These are phyloP conservation scores for Colletotrichum sp. DNA, from an alignment of 2,329 filamentous ascomycete genomes.

Conservation along the genomic window DNA sequence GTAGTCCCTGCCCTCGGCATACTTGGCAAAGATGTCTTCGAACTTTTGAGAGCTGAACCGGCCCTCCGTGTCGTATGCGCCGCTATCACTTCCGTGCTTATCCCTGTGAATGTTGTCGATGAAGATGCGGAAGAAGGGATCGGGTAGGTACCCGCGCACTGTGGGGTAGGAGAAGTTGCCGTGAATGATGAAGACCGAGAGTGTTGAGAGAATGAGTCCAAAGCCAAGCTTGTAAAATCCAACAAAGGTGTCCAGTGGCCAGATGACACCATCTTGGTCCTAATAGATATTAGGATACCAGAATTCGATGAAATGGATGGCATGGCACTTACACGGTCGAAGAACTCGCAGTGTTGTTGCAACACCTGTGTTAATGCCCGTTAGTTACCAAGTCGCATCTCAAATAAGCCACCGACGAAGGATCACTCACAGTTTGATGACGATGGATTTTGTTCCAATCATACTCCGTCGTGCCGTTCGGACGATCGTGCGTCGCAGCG, in stretches of 20 bases:
- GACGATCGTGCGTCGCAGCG: slow-evolving; percentile 36
- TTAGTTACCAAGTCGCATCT: neutral
- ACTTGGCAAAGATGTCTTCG: slow-evolving; percentile 56
- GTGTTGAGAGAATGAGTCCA: slow-evolving; percentile 40
- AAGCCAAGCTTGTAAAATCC: slow-evolving; percentile 46
- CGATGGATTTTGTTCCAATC: slow-evolving; percentile 33
- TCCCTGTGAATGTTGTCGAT: slow-evolving; percentile 43
- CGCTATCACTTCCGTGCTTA: slow-evolving; percentile 52
- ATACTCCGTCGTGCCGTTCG: slow-evolving; percentile 36
- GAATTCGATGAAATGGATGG: accelerated
- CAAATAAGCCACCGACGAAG: accelerated
- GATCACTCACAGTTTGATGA: slow-evolving; percentile 31
- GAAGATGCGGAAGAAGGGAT: slow-evolving; percentile 42
- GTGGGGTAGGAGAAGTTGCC: slow-evolving; percentile 51
- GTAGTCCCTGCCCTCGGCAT: slow-evolving; percentile 42
- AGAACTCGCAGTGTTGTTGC: slow-evolving; percentile 46
- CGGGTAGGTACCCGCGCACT: slow-evolving; percentile 38
- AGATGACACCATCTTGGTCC: slow-evolving; percentile 44
- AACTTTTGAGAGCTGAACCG: slow-evolving; percentile 54
- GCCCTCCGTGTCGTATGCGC: slow-evolving; percentile 52
- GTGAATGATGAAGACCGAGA: slow-evolving; percentile 45
- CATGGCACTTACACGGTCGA: slow-evolving; percentile 33
- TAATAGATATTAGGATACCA: neutral
- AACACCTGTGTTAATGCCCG: slow-evolving; percentile 24
- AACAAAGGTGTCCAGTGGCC: slow-evolving; percentile 40